Conservation (phyloP, 768 basidiomycete species). For the Mycena sanguinolenta region DNA sequence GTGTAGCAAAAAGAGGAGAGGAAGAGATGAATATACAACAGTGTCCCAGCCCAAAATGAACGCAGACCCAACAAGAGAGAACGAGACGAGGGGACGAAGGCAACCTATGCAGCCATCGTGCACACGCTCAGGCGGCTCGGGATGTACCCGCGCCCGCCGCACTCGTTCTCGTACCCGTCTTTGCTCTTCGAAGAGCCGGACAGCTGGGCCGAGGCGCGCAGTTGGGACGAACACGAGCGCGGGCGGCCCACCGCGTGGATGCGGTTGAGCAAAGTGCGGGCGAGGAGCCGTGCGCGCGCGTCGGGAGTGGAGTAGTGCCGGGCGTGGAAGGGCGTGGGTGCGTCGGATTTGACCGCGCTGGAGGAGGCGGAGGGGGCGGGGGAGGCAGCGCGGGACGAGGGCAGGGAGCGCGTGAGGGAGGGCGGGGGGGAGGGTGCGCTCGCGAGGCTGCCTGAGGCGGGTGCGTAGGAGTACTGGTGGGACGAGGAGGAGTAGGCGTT, state of each 20-base stretch:
- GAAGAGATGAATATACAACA: too few relatives aligned
- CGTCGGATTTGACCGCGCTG: neutral
- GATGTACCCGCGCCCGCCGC: constrained; percentile 23
- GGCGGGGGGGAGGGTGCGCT: constrained; percentile 10
- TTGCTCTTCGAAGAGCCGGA: too few relatives aligned
- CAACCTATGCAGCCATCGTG: constrained; percentile 7
- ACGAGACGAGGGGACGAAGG: too few relatives aligned
- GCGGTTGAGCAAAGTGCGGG: constrained; percentile 34
- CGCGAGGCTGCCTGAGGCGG: too few relatives aligned
- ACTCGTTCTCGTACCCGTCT: constrained; percentile 32
- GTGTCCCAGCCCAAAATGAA: too few relatives aligned
- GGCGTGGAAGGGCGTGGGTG: constrained; percentile 35
- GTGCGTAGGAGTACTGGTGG: too few relatives aligned
- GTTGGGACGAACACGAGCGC: constrained; percentile 18
- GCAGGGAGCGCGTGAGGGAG: constrained; percentile 8
- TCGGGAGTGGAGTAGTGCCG: constrained; percentile 38
- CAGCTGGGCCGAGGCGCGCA: neutral
- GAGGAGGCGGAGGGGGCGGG: neutral
- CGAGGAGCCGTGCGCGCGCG: constrained; percentile 36
- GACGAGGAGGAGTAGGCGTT: too few relatives aligned
- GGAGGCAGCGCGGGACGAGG: neutral
- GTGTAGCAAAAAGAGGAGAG: too few relatives aligned
- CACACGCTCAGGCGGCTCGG: constrained; percentile 35
- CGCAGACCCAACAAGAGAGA: too few relatives aligned
- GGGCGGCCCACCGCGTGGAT: constrained; percentile 38